Evolutionary conservation across 2,329 filamentous ascomycete genomes (phyloP).

Genomic region (Penicillium freii): DNA sequence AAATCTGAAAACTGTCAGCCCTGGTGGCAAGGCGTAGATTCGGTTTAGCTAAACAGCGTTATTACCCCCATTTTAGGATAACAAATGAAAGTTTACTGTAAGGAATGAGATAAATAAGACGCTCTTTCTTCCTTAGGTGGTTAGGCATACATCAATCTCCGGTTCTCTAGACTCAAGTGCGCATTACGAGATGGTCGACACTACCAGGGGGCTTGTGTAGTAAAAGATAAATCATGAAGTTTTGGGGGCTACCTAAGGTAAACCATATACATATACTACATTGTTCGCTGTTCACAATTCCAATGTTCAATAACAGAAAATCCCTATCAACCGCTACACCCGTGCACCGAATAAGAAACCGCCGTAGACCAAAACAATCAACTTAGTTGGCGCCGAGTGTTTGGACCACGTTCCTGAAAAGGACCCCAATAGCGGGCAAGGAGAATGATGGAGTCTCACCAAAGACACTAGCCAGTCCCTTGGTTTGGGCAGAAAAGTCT

Average conservation of each 20-base stretch:
- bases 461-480: slow-evolving; percentile 38
- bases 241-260: background rate
- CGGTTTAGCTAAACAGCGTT: background rate
- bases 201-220: background rate
- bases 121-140: background rate
- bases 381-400: slow-evolving; percentile 25
- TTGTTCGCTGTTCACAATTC: slow-evolving; percentile 19
- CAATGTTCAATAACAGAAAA: slow-evolving; percentile 8
- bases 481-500: slow-evolving; percentile 25
- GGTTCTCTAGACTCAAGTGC: background rate
- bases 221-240: slow-evolving; percentile 5
- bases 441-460: slow-evolving; percentile 40
- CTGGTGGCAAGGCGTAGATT: background rate
- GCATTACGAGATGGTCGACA: background rate
- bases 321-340: slow-evolving; percentile 9
- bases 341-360: slow-evolving; percentile 6
- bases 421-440: slow-evolving; percentile 36
- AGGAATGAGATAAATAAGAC: background rate
- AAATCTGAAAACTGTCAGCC: slow-evolving; percentile 16
- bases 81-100: background rate
- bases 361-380: background rate
- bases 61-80: background rate
- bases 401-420: slow-evolving; percentile 42
- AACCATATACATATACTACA: slow-evolving; percentile 14
- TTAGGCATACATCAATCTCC: background rate